Evolutionary conservation across 2,329 filamentous ascomycete genomes (phyloP).

Genomic region (Sphaerulina musiva): DNA sequence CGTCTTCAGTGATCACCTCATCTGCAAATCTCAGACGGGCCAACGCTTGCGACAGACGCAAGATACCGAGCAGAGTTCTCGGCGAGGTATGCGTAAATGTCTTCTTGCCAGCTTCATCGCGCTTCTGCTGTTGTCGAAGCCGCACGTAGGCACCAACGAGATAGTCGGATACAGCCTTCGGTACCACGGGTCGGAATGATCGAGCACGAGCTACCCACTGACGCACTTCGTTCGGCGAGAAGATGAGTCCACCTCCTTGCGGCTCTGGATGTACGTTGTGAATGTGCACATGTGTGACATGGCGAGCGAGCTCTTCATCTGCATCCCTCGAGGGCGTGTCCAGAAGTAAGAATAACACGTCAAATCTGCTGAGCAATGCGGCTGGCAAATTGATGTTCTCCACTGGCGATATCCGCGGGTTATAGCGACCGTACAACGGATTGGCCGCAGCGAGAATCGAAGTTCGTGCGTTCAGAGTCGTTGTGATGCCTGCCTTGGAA

Average conservation of each 20-base stretch:
- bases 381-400: conserved; percentile 99
- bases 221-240: conserved; percentile 86
- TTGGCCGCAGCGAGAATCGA: conserved; percentile 83
- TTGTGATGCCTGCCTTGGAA: conserved; percentile 90
- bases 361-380: conserved; percentile 91
- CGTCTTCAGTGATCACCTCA: conserved; percentile 80
- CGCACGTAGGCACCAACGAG: conserved; percentile 95
- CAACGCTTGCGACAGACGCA: conserved; percentile 88
- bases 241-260: conserved; percentile 60
- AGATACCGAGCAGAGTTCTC: conserved; percentile 83
- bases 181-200: conserved; percentile 79
- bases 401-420: conserved; percentile 91
- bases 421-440: conserved; percentile 95
- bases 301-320: conserved; percentile 88
- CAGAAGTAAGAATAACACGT: conserved; percentile 91
- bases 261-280: conserved; percentile 84
- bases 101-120: conserved; percentile 82
- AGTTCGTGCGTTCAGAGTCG: conserved; percentile 90
- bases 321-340: conserved; percentile 85
- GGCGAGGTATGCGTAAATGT: conserved; percentile 92
- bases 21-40: conserved; percentile 85
- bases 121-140: conserved; percentile 84
- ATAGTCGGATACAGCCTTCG: conserved; percentile 83
- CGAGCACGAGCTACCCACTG: conserved; percentile 93
- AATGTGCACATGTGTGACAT: conserved; percentile 97